These are phyloP conservation scores for Laguncularia racemosa DNA, from an alignment of 345 rosid species.

Conservation along the genomic window DNA sequence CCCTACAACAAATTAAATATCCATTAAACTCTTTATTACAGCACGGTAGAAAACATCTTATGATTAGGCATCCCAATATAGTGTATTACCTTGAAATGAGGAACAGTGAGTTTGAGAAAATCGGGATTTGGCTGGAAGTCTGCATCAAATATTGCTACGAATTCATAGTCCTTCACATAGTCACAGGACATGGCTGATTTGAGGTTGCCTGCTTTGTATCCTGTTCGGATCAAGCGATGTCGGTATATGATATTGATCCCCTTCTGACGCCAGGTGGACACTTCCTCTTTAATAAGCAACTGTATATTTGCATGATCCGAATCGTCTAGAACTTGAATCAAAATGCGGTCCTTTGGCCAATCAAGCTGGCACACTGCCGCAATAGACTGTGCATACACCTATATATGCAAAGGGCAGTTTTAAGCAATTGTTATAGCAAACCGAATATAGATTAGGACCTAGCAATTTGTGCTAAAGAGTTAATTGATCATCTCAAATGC, in stretches of 20 bases:
- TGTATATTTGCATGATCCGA: constrained; percentile 63
- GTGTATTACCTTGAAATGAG: constrained; percentile 67
- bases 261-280: constrained; percentile 53
- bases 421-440: too few relatives aligned
- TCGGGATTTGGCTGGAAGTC: constrained; percentile 84
- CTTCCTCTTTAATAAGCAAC: constrained; percentile 70
- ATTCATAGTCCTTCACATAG: constrained; percentile 71
- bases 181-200: constrained; percentile 89
- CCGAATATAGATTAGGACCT: too few relatives aligned
- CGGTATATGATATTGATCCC: constrained; percentile 80
- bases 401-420: not conserved
- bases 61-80: not conserved
- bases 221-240: constrained; percentile 76
- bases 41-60: constrained; percentile 1
- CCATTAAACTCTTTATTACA: not conserved
- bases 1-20: constrained; percentile 36
- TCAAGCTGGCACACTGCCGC: constrained; percentile 77
- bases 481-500: too few relatives aligned
- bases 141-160: constrained; percentile 74
- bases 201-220: constrained; percentile 90
- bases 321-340: constrained; percentile 87
- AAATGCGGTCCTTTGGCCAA: constrained; percentile 76
- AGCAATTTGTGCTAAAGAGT: too few relatives aligned
- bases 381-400: constrained; percentile 82
- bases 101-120: constrained; percentile 66